Base-by-base conservation (phyloP, 2,329 filamentous ascomycete species). In the Fusarium avenaceum region DNA sequence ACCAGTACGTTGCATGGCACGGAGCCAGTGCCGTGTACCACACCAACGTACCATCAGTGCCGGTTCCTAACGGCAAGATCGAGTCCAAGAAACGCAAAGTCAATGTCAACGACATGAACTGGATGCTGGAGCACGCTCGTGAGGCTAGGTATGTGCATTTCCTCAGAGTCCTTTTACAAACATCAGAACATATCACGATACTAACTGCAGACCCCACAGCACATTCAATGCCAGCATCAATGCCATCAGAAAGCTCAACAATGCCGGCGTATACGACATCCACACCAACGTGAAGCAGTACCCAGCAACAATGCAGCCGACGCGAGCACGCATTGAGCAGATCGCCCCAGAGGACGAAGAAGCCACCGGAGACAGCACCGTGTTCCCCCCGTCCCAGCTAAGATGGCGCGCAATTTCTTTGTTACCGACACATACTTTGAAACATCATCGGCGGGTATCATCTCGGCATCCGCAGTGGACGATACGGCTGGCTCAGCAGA, bases 1-100 rank as follows among this genome's bases (percentile, higher is more conserved):
- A 99, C 76, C 94, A 97, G 78, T 99, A 97, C 76, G 96, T 99
- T 28, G 96, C 96, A 28, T 99, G 96, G 96, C 94, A 97, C 77
- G 96, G 96, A 49, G 96, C 96, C 47, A 98, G 95, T 78, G 90
- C 92, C 39, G 96, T 99, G 24, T 99, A 99, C 77, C 94, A 98
- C 77, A 93, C 92, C 14, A 90, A 89, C 57, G 87, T 86, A 2
- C 92, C 93, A 2, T 89, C 90, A 22, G 89, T 92, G n/a, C 93
- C 93, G 4, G 83, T 90, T 59, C 89, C 89, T 32, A 89, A 85
- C 63, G 91, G 92, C 58, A 97, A 96, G 79, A 84, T 89, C 9
- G 92, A 94, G 70, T 86, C 87, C 67, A 97, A 96, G 83, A 93
- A 93, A 83, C 87, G 92, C 70, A 92, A 91, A 73, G 91, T 97